A percentile compares a stretch with the other conserved stretches of the same genome.
These are phyloP conservation scores for Rhodomyrtus psidioides DNA, from an alignment of 441 rosid species.

Conservation along the genomic window DNA sequence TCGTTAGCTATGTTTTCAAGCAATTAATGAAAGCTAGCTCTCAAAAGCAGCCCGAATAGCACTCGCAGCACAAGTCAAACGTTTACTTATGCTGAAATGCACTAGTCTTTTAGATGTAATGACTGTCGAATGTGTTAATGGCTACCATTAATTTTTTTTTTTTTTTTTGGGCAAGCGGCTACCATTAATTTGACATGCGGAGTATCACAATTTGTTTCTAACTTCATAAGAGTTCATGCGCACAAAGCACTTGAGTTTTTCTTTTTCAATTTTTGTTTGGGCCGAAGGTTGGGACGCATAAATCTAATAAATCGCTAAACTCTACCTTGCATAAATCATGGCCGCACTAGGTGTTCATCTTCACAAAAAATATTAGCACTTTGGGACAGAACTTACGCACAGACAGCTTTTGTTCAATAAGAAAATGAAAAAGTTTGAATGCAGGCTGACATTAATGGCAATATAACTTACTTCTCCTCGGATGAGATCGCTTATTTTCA, in stretches of 20 bases:
- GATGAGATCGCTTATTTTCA: constrained; percentile 79
- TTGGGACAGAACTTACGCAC: background rate
- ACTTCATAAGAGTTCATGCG: background rate
- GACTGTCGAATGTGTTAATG: background rate
- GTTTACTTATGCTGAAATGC: background rate
- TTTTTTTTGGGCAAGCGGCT: background rate
- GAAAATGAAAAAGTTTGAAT: background rate
- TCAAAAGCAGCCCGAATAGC: background rate
- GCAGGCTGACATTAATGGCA: background rate
- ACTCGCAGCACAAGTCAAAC: background rate
- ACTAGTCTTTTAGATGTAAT: background rate
- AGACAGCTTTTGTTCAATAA: background rate
- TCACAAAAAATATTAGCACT: background rate
- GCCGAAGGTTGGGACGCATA: background rate
- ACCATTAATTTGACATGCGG: background rate
- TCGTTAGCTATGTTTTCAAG: background rate
- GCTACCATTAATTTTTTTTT: background rate
- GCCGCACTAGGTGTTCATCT: background rate
- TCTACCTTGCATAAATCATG: background rate
- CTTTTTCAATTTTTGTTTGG: background rate
- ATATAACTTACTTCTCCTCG: constrained; percentile 69
- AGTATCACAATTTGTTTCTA: background rate
- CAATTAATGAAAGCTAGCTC: background rate
- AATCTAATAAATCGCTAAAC: background rate
- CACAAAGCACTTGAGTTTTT: background rate